Evolutionary conservation across 768 basidiomycete genomes (phyloP).

Genomic region (Rhodotorula paludigena): DNA sequence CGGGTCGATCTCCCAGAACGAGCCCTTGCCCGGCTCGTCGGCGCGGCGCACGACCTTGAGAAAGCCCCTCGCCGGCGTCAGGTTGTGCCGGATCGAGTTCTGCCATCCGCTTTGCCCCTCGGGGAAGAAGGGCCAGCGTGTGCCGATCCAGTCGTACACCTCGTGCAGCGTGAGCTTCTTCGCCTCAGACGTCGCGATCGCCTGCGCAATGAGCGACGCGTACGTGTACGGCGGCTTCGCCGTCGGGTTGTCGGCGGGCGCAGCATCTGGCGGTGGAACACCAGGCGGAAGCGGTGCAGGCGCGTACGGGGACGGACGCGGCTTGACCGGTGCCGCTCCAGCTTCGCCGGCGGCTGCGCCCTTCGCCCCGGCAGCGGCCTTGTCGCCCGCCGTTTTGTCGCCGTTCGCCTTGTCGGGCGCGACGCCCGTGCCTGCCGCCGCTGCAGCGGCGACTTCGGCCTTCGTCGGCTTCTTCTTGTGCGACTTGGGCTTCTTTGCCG

Average conservation of each 20-base stretch:
- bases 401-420: not conserved
- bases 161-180: constrained; percentile 80
- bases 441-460: not conserved
- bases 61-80: constrained; percentile 89
- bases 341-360: not conserved
- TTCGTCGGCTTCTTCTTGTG: not conserved
- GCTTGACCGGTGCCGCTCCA: not conserved
- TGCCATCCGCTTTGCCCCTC: constrained; percentile 85
- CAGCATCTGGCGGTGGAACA: constrained; percentile 47
- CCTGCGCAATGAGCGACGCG: constrained; percentile 82
- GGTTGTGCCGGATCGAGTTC: constrained; percentile 90
- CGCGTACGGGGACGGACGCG: constrained; percentile 21
- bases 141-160: constrained; percentile 85
- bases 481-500: constrained; percentile 10
- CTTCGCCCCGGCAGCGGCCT: not conserved
- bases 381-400: no score
- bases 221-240: constrained; percentile 87
- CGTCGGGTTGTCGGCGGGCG: constrained; percentile 62
- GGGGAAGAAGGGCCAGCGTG: constrained; percentile 82
- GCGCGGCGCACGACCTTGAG: constrained; percentile 64
- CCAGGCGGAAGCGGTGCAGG: constrained; percentile 43
- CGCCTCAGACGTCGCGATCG: constrained; percentile 59
- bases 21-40: constrained; percentile 73
- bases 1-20: constrained; percentile 86
- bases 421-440: not conserved